Evolutionary conservation across 2,329 filamentous ascomycete species (phyloP), one percentile per base, ranked within the genome.

Genomic region (Cytospora leucostoma): DNA sequence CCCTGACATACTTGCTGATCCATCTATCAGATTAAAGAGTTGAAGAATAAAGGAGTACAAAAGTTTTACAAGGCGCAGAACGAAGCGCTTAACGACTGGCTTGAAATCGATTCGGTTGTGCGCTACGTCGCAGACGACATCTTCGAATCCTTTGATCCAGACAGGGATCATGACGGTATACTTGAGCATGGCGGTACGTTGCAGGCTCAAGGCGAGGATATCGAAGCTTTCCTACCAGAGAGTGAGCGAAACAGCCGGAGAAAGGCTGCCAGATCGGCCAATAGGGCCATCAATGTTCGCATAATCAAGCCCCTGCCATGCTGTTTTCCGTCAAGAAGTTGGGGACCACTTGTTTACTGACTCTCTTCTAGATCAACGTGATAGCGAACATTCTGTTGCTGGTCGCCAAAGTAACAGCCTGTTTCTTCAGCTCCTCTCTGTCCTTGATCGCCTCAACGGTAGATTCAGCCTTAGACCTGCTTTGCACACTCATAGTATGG

Each of bases 401-500:
- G 27, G 58, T 51, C 35, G 67, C 61, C 27, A 69, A 69, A 52
- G 51, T 68, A 6, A 50, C 65, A 17, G 66, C 64, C 35, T 59
- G 67, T 52, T 64, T 63, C 32, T 68, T 67, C 35, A 68, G 65
- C 13, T 67, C 66, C 55, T 88, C 85, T 1, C 77, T 88, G 7
- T 88, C 85, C 1, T 77, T 88, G 19, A 82, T 88, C 38, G 85
- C 85, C 12, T 86, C 83, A 21, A 77, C 87, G 11, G 82, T 87
- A 15, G 85, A 88, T 71, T 86, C 84, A 1, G 84, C 83, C 2
- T 76, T 87, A 19, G 85, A 88, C 66, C 75, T 87, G 19, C 78
- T 88, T 3, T 86, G 84, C 70, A 87, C 84, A 0, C 72, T 82
- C 40, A 88, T 87, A 63, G 81, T 88, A 32, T 87, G 84, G 82